Conservation (phyloP, 352 stramenopile genomes). For the Globisporangium parvum region DNA sequence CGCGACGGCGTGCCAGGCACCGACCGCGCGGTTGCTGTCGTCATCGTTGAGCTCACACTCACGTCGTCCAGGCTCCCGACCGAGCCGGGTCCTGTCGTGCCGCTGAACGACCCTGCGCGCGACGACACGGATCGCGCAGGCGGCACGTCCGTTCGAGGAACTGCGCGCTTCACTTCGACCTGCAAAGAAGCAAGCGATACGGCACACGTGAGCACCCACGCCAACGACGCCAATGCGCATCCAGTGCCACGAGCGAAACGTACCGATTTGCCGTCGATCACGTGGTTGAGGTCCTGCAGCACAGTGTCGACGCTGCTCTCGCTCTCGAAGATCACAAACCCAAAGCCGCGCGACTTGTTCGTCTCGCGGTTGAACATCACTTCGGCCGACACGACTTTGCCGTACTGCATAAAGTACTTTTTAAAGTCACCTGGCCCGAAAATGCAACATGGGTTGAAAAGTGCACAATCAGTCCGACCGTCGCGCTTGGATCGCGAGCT, state of each 20-base stretch:
- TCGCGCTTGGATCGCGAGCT: neutral
- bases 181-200: neutral
- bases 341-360: conserved; percentile 92
- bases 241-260: neutral
- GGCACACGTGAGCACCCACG: neutral
- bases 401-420: conserved; percentile 91
- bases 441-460: conserved; percentile 3
- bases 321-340: conserved; percentile 92
- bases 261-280: conserved; percentile 90
- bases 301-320: conserved; percentile 84
- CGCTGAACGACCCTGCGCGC: conserved; percentile 70
- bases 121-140: conserved; percentile 70
- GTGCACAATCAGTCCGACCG: neutral
- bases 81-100: conserved; percentile 60
- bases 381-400: conserved; percentile 90
- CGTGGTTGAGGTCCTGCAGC: conserved; percentile 82
- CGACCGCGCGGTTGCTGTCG: conserved; percentile 47
- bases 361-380: conserved; percentile 95
- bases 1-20: conserved; percentile 55
- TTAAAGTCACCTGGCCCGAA: conserved; percentile 73
- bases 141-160: conserved; percentile 77
- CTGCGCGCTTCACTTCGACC: conserved; percentile 83
- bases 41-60: conserved; percentile 35
- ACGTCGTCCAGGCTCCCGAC: conserved; percentile 70
- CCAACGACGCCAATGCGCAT: neutral